Percentiles rank a stretch among this genome's conserved stretches.
phyloP scores from a whole-genome alignment of 331 rosid genomes.

The Acacia pycnantha region DNA sequence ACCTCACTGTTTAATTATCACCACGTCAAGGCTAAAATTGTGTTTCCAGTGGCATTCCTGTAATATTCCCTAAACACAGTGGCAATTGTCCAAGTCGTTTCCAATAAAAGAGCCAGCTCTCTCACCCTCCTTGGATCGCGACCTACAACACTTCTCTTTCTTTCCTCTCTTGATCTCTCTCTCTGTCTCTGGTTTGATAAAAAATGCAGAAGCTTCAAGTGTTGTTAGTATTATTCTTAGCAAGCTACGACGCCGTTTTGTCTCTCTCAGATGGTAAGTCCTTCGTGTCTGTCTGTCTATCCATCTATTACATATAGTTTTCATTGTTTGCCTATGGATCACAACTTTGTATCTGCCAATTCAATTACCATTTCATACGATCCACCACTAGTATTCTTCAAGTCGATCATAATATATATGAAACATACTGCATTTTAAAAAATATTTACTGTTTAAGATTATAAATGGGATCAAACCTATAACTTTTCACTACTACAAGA shows the following conservation, averaged over 20 bases:
- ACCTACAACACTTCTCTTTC: background rate
- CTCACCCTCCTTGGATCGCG: background rate
- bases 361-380: no score
- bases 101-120: slow-evolving; percentile 27
- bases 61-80: background rate
- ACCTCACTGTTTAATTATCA: background rate
- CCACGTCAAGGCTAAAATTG: no score
- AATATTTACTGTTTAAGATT: no score
- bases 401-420: no score
- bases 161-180: background rate
- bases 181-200: background rate
- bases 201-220: slow-evolving; percentile 31
- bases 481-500: no score
- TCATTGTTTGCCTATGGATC: no score
- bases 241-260: slow-evolving; percentile 28
- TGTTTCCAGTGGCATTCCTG: background rate
- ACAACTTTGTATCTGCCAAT: no score
- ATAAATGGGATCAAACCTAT: no score
- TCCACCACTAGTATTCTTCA: no score
- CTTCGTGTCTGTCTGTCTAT: background rate
- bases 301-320: background rate
- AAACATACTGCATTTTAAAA: no score
- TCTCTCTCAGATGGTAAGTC: slow-evolving; percentile 32
- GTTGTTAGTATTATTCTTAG: slow-evolving; percentile 34
- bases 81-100: background rate